Percentiles rank a stretch among this genome's conserved stretches.
Conservation (phyloP, 192 early-diverging fungal genomes). For the Coemansia sp. region DNA sequence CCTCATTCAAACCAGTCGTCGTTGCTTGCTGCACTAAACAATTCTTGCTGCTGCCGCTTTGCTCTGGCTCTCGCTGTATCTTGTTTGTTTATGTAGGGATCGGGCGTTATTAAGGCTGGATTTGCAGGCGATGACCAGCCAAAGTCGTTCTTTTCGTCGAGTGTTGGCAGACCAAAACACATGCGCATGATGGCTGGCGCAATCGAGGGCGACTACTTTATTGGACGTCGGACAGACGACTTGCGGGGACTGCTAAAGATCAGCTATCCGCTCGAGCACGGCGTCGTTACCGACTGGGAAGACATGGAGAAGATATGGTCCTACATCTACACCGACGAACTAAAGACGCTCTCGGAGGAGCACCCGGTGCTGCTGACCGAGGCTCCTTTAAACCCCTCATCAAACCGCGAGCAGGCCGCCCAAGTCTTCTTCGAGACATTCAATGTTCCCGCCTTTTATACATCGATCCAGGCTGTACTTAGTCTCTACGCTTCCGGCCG, state of each 20-base stretch:
- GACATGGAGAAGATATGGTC: slow-evolving; percentile 99
- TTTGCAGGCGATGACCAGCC: slow-evolving; percentile 98
- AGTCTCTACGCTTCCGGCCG: slow-evolving; percentile 96
- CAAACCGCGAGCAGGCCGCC: slow-evolving; percentile 90
- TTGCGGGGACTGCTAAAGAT: slow-evolving; percentile 91
- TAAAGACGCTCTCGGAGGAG: slow-evolving; percentile 94
- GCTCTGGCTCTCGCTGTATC: not conserved
- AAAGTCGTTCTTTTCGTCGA: slow-evolving; percentile 93
- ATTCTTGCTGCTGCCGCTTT: not conserved
- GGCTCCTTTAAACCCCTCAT: slow-evolving; percentile 90
- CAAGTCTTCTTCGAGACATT: slow-evolving; percentile 99
- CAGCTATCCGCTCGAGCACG: slow-evolving; percentile 96
- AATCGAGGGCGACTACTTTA: slow-evolving; percentile 93
- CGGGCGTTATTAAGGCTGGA: slow-evolving; percentile 97
- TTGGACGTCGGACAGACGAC: slow-evolving; percentile 95
- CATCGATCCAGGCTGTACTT: slow-evolving; percentile 96
- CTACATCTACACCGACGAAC: slow-evolving; percentile 94
- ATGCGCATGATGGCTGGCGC: slow-evolving; percentile 96
- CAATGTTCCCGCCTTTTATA: slow-evolving; percentile 95
- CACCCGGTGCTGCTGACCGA: slow-evolving; percentile 98
- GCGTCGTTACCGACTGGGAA: slow-evolving; percentile 95
- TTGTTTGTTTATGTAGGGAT: slow-evolving; percentile 67
- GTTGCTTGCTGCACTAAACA: not conserved
- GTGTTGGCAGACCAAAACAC: slow-evolving; percentile 96
- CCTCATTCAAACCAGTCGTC: not conserved